These are phyloP conservation scores for Artemisia annua DNA, from an alignment of 129 eudicot genomes.

Conservation along the genomic window DNA sequence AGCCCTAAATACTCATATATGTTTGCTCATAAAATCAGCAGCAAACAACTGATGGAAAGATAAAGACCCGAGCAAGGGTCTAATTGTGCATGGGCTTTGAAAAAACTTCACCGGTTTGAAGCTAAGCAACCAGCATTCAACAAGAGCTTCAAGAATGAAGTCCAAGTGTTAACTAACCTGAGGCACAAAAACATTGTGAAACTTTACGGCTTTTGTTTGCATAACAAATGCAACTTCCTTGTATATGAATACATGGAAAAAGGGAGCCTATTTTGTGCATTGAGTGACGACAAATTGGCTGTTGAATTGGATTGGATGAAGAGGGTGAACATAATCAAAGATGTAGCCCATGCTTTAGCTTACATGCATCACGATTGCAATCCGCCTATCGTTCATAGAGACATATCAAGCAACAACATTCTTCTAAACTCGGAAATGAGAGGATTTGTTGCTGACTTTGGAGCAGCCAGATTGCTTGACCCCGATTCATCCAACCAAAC, in stretches of 20 bases:
- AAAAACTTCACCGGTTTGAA: not conserved
- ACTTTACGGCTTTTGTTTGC: conserved; percentile 39
- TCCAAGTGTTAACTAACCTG: conserved; percentile 24
- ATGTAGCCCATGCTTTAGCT: conserved; percentile 38
- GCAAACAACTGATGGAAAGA: too few species aligned
- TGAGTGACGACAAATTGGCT: conserved; percentile 22
- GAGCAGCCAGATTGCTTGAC: too few species aligned
- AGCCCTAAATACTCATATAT: too few species aligned
- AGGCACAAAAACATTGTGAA: conserved; percentile 31
- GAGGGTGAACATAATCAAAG: conserved; percentile 38
- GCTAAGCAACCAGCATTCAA: conserved; percentile 26
- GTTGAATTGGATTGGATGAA: conserved; percentile 37
- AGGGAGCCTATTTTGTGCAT: conserved; percentile 40
- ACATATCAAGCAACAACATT: too few species aligned
- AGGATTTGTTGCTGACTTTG: too few species aligned
- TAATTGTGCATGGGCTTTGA: conserved; percentile 10
- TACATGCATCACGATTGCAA: conserved; percentile 44
- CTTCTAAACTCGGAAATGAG: too few species aligned
- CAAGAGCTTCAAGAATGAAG: conserved; percentile 37
- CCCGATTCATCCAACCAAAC: too few species aligned
- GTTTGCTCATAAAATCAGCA: too few species aligned
- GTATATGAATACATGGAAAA: conserved; percentile 41
- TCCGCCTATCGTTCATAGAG: conserved; percentile 9
- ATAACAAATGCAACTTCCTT: conserved; percentile 31
- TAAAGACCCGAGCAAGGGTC: too few species aligned